Evolutionary conservation across 441 rosid species (phyloP).

Genomic region (Raphanus hybrid): DNA sequence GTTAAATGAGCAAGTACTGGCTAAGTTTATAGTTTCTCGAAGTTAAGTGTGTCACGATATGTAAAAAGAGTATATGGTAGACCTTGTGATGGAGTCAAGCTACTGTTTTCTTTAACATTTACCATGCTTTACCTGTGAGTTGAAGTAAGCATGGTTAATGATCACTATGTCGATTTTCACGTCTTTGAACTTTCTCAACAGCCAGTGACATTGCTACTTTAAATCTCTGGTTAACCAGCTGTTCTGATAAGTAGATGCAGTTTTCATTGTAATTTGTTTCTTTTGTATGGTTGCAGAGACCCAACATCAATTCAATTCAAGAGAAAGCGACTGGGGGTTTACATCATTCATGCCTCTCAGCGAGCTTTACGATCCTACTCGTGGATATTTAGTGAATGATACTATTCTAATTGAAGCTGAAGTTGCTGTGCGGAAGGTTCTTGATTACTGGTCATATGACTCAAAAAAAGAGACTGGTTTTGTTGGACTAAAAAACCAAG

Average conservation of each 20-base stretch:
- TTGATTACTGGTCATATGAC: slow-evolving; percentile 88
- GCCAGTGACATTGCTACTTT: slow-evolving; percentile 12
- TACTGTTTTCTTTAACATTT: slow-evolving; percentile 12
- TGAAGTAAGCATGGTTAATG: background rate
- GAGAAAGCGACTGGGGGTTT: slow-evolving; percentile 97
- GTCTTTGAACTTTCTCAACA: slow-evolving; percentile 14
- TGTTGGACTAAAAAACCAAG: slow-evolving; percentile 95
- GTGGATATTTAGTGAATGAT: slow-evolving; percentile 82
- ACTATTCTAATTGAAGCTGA: slow-evolving; percentile 81
- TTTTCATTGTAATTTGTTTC: slow-evolving; percentile 6
- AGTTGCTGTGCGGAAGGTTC: slow-evolving; percentile 74
- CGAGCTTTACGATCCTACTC: slow-evolving; percentile 79
- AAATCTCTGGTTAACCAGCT: slow-evolving; percentile 13
- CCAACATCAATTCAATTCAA: slow-evolving; percentile 87
- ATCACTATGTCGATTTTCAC: background rate
- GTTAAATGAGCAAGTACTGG: background rate
- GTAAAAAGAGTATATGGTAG: slow-evolving; percentile 6
- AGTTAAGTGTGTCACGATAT: background rate
- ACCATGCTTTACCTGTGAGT: slow-evolving; percentile 10
- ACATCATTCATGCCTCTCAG: slow-evolving; percentile 90
- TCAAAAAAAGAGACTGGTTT: slow-evolving; percentile 94
- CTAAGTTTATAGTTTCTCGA: background rate
- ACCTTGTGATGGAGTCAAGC: slow-evolving; percentile 5
- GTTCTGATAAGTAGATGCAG: slow-evolving; percentile 18
- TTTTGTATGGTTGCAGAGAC: slow-evolving; percentile 61